Evolutionary conservation across 805 yeast species (phyloP).

Genomic region (Lipomyces sp.): DNA sequence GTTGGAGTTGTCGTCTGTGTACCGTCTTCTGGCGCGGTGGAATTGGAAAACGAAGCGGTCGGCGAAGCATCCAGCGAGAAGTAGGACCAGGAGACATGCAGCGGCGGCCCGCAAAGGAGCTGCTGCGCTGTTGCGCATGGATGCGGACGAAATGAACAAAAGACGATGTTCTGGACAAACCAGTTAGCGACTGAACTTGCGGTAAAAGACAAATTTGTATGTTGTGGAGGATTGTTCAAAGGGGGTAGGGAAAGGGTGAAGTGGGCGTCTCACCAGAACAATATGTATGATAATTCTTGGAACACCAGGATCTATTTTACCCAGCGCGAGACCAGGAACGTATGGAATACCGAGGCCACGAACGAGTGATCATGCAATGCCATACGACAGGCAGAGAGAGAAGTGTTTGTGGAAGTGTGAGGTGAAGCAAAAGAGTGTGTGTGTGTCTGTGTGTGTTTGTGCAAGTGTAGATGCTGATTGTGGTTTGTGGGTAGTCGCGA

Average conservation of each 20-base stretch:
- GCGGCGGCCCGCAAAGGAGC: neutral
- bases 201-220: too few relatives aligned
- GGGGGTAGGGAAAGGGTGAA: neutral
- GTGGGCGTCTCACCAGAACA: conserved; percentile 6
- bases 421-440: neutral
- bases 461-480: neutral
- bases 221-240: neutral
- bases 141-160: neutral
- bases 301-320: neutral
- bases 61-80: neutral
- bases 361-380: neutral
- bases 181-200: neutral
- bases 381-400: neutral
- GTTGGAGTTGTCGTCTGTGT: conserved; percentile 9
- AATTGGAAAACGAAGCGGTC: conserved; percentile 7
- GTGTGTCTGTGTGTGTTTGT: too few relatives aligned
- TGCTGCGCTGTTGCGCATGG: conserved; percentile 5
- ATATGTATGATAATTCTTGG: neutral
- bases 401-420: neutral
- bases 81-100: neutral
- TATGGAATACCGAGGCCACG: neutral
- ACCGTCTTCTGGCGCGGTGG: conserved; percentile 12
- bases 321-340: neutral
- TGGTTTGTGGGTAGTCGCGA: neutral
- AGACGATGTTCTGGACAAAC: neutral